Evolutionary conservation across 371 early-diverging fungal genomes (phyloP), one percentile per base, ranked within the genome.

Genomic region (Mortierella sp.): DNA sequence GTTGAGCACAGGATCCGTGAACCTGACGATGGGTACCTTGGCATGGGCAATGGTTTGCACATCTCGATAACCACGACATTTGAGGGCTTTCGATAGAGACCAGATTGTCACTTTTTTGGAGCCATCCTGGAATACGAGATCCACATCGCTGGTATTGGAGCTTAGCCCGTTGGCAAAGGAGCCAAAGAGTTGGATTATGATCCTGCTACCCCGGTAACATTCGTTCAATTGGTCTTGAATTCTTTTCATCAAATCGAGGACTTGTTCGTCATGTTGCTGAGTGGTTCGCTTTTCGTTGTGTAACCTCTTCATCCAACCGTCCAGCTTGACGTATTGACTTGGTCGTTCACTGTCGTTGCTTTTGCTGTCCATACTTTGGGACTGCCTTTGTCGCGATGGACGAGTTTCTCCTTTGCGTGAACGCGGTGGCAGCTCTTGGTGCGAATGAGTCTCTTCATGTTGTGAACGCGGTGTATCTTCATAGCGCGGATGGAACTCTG

Each of bases 1-100:
- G 0, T 49, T 28, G 21, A 72, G 63, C 28, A 81, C 72, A 0
- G 89, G 89, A 47, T 91, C 91, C 54, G 67, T 79, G 54, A 90
- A 89, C 67, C 88, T 91, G 80, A 87, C 88, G 23, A 91, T 89
- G 0, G 90, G 90, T 1, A 91, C 90, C 47, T 71, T 83, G 0
- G 90, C 64, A 30, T 13, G 7, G 2, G 50, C 18, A 13, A 63
- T 41, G 14, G 56, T 10, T 0, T 21, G 8, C 0, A 63, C 42
- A 8, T n/a, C 27, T 23, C 41, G 19, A 26, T 55, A 63, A 10
- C 42, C 24, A 8, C 14, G 16, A 12, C 8, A 3, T 3, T 34
- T 9, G n/a, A 61, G 53, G 26, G 4, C 24, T 7, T 21, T 8
- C 21, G 19, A 31, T 24, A 61, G 45, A 9, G 2, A 3, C 21